These are phyloP conservation scores for Nigrograna mackinnonii DNA, from an alignment of 2,329 filamentous ascomycete species.

Conservation along the genomic window DNA sequence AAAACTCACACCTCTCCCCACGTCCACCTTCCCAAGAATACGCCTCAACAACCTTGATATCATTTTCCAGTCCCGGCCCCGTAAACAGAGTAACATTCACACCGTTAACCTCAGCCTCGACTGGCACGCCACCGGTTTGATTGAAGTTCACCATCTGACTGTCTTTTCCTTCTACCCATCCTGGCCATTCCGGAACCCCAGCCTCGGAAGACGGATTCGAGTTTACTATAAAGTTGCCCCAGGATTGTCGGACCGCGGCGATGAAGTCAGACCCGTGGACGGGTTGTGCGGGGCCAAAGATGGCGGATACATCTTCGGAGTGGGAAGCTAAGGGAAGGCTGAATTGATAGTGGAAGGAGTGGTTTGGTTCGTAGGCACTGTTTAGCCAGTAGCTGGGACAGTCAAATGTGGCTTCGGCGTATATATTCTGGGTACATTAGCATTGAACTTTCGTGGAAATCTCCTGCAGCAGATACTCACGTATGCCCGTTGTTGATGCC, in stretches of 20 bases:
- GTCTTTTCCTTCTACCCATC: background rate
- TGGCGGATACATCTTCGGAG: conserved; percentile 15
- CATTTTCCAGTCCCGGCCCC: conserved; percentile 17
- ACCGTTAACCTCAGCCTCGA: conserved; percentile 2
- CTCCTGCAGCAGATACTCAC: background rate
- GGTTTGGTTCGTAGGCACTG: conserved; percentile 41
- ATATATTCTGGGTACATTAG: conserved; percentile 46
- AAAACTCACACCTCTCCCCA: conserved; percentile 24
- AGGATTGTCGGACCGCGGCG: conserved; percentile 14
- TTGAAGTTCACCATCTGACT: conserved; percentile 20
- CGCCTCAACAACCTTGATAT: conserved; percentile 20
- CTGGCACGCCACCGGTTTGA: conserved; percentile 20
- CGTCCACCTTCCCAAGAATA: conserved; percentile 28
- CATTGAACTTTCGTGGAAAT: background rate
- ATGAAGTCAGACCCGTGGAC: conserved; percentile 13
- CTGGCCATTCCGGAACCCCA: conserved; percentile 3
- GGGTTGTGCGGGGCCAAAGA: conserved; percentile 20
- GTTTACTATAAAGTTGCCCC: conserved; percentile 19
- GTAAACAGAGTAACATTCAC: conserved; percentile 12
- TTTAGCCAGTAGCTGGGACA: conserved; percentile 63
- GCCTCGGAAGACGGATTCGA: conserved; percentile 12
- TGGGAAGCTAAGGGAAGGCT: conserved; percentile 21
- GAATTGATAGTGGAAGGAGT: conserved; percentile 25
- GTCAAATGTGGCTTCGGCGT: conserved; percentile 59
- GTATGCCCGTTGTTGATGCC: conserved; percentile 58